Evolutionary conservation across 306 rosid species (phyloP).

Genomic region (Luffa acutangula): DNA sequence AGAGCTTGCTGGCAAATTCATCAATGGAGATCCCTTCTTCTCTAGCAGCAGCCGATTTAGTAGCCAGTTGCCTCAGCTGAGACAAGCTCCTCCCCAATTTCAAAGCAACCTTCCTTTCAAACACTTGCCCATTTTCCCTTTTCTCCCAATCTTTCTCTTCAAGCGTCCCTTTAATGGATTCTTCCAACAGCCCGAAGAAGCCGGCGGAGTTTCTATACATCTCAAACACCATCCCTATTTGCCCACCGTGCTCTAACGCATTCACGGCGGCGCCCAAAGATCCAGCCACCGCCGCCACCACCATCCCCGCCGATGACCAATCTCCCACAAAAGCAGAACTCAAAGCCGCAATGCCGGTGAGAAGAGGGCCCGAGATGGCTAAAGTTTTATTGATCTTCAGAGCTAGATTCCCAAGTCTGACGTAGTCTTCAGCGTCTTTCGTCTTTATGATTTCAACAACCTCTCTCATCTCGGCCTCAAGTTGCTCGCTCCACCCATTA

Average conservation of each 20-base stretch:
- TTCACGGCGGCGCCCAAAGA: conserved; percentile 41
- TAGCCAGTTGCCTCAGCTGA: conserved; percentile 33
- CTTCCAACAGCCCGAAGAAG: conserved; percentile 35
- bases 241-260: conserved; percentile 52
- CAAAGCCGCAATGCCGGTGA: conserved; percentile 60
- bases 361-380: conserved; percentile 60
- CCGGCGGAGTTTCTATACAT: conserved; percentile 52
- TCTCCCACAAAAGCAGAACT: conserved; percentile 35
- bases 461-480: conserved; percentile 49
- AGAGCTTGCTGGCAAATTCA: conserved; percentile 63
- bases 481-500: conserved; percentile 53
- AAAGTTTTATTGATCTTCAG: conserved; percentile 50
- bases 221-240: conserved; percentile 67
- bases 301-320: conserved; percentile 17
- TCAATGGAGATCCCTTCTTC: conserved; percentile 26
- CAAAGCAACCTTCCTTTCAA: conserved; percentile 53
- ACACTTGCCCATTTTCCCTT: conserved; percentile 48
- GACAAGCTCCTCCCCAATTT: conserved; percentile 53
- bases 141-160: conserved; percentile 35
- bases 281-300: conserved; percentile 42
- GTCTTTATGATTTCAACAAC: conserved; percentile 32
- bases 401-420: conserved; percentile 43
- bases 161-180: conserved; percentile 29
- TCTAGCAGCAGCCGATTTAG: conserved; percentile 31
- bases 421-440: conserved; percentile 57